Evolutionary conservation across 2,329 filamentous ascomycete genomes (phyloP).

Genomic region (Bipolaris victoriae): DNA sequence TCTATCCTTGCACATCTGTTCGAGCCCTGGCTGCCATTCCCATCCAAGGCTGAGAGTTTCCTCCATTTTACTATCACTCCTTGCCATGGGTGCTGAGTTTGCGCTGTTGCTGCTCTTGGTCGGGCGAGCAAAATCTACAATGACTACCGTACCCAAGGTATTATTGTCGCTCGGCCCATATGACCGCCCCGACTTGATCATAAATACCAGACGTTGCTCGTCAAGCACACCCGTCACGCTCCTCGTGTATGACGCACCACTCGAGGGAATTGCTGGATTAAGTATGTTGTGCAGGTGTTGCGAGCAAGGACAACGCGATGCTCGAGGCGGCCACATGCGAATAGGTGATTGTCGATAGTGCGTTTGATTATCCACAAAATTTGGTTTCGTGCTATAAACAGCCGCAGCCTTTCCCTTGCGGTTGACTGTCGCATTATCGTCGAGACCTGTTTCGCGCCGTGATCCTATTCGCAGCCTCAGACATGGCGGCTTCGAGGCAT

Average conservation of each 20-base stretch:
- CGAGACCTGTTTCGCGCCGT: constrained; percentile 46
- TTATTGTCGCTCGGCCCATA: constrained; percentile 29
- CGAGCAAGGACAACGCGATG: constrained; percentile 36
- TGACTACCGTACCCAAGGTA: constrained; percentile 37
- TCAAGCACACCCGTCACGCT: constrained; percentile 41
- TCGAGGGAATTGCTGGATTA: constrained; percentile 31
- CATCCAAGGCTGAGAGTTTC: neutral
- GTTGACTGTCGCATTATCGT: neutral
- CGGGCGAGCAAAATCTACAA: constrained; percentile 41
- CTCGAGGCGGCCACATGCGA: constrained; percentile 45
- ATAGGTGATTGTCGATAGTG: constrained; percentile 38
- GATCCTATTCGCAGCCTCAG: constrained; percentile 60
- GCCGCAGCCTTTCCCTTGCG: constrained; percentile 14
- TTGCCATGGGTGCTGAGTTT: constrained; percentile 2
- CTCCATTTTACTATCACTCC: constrained; percentile 14
- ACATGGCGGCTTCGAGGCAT: constrained; percentile 39
- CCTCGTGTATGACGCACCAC: constrained; percentile 9
- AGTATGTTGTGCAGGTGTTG: constrained; percentile 40
- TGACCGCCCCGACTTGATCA: constrained; percentile 35
- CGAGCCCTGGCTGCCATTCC: neutral
- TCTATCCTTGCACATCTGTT: neutral
- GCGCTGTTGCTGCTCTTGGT: neutral
- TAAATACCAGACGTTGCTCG: constrained; percentile 43
- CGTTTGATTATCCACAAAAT: constrained; percentile 21
- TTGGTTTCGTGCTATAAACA: neutral